Evolutionary conservation across 1,139 yeast species (phyloP).

Genomic region (Wickerhamiella pararugosa): DNA sequence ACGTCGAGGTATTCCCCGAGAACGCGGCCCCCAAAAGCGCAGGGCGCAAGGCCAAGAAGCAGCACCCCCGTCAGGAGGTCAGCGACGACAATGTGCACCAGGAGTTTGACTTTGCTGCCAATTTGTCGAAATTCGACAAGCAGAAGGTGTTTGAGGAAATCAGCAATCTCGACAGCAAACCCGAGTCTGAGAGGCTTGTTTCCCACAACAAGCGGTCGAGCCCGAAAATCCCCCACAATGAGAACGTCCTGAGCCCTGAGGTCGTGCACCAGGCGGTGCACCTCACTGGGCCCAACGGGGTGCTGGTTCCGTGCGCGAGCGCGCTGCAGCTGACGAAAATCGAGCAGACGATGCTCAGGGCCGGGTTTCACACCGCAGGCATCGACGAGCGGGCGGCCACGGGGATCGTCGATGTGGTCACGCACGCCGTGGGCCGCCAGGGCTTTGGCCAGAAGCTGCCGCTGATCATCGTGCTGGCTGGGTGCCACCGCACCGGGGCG

Average conservation of each 20-base stretch:
- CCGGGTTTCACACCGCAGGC: constrained; percentile 37
- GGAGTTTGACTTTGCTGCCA: constrained; percentile 81
- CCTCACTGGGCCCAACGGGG: constrained; percentile 10
- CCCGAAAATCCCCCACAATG: not conserved
- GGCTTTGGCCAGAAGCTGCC: constrained; percentile 62
- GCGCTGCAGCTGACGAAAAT: constrained; percentile 75
- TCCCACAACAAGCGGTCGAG: constrained; percentile 40
- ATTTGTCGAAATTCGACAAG: constrained; percentile 72
- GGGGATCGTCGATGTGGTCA: constrained; percentile 45
- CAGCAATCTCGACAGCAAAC: constrained; percentile 45
- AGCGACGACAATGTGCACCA: constrained; percentile 10
- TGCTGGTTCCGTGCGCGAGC: constrained; percentile 50
- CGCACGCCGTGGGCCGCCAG: constrained; percentile 46
- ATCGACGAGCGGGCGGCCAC: constrained; percentile 61
- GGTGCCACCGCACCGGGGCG: constrained; percentile 60
- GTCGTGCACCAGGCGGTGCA: constrained; percentile 4
- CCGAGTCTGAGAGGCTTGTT: constrained; percentile 50
- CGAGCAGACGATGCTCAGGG: constrained; percentile 40
- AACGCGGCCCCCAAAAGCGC: not conserved
- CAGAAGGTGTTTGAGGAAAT: constrained; percentile 65
- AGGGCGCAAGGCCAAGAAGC: not conserved
- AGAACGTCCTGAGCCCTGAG: constrained; percentile 7
- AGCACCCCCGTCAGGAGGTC: constrained; percentile 1
- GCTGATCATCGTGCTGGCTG: constrained; percentile 52
- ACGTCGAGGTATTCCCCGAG: constrained; percentile 19